Conservation (phyloP, 768 basidiomycete genomes). For the Hygrocybe coccinea region DNA sequence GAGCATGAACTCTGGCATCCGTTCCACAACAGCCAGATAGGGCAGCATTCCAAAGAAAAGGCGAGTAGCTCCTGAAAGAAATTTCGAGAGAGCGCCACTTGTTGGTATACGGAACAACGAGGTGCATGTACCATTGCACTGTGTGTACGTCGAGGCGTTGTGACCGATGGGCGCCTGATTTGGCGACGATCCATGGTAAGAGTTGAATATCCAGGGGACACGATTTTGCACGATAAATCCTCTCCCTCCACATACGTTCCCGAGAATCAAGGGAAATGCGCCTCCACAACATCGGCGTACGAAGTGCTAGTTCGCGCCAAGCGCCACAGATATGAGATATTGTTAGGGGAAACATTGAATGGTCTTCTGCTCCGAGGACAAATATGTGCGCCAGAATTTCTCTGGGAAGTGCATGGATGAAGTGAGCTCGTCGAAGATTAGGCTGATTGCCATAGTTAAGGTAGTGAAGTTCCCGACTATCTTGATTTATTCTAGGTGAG, state of each 20-base stretch:
- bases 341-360: slow-evolving; percentile 51
- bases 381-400: slow-evolving; percentile 67
- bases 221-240: slow-evolving; percentile 53
- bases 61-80: slow-evolving; percentile 49
- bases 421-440: slow-evolving; percentile 34
- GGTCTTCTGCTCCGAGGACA: slow-evolving; percentile 51
- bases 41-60: slow-evolving; percentile 65
- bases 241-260: slow-evolving; percentile 57
- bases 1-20: slow-evolving; percentile 29
- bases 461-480: not conserved
- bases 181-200: slow-evolving; percentile 28
- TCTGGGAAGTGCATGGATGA: slow-evolving; percentile 53
- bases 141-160: slow-evolving; percentile 39
- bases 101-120: slow-evolving; percentile 47
- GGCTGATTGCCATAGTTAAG: not conserved
- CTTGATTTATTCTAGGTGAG: not conserved
- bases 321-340: slow-evolving; percentile 65
- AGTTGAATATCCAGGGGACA: slow-evolving; percentile 61
- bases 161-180: slow-evolving; percentile 22
- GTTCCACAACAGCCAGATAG: slow-evolving; percentile 50
- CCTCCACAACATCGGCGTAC: slow-evolving; percentile 62
- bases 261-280: slow-evolving; percentile 47
- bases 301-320: slow-evolving; percentile 60
- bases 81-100: slow-evolving; percentile 63
- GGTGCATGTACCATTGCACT: slow-evolving; percentile 60